These are phyloP conservation scores for Paecilomyces sp. DNA, from an alignment of 2,329 filamentous ascomycete genomes.

Conservation along the genomic window DNA sequence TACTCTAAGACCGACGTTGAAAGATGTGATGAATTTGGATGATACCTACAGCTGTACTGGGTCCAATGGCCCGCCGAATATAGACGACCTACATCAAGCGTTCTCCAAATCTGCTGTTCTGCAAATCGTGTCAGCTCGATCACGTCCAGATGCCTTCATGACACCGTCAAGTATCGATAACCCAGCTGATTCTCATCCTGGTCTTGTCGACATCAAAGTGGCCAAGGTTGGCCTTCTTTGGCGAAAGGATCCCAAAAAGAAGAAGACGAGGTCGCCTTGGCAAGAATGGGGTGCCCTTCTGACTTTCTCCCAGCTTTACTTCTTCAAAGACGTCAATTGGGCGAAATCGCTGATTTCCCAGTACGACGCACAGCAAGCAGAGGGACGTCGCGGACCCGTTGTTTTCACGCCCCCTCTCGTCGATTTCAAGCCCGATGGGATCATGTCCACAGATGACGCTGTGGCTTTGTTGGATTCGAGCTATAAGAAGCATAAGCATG, in stretches of 20 bases:
- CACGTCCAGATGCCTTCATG: constrained; percentile 91
- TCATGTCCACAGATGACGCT: constrained; percentile 89
- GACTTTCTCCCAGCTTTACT: constrained; percentile 93
- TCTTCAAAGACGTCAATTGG: constrained; percentile 91
- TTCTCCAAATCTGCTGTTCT: constrained; percentile 89
- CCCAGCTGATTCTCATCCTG: constrained; percentile 77
- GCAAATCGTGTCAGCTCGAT: constrained; percentile 91
- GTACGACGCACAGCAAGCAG: constrained; percentile 72
- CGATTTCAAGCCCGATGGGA: constrained; percentile 86
- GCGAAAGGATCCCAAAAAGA: constrained; percentile 91
- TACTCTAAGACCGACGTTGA: constrained; percentile 71
- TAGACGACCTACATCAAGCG: constrained; percentile 73
- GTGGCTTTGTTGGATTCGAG: constrained; percentile 78
- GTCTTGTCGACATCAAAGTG: constrained; percentile 94
- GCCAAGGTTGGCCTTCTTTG: constrained; percentile 93
- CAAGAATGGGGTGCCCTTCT: constrained; percentile 97
- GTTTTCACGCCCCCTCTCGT: constrained; percentile 85
- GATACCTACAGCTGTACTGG: constrained; percentile 87
- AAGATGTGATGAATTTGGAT: constrained; percentile 86
- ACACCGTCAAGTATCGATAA: constrained; percentile 77
- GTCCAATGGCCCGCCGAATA: constrained; percentile 66
- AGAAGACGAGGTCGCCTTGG: constrained; percentile 91
- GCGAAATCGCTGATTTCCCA: constrained; percentile 86
- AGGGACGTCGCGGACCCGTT: constrained; percentile 68
- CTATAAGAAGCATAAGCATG: constrained; percentile 91